Evolutionary conservation across 441 rosid genomes (phyloP), one percentile per base, ranked within the genome.

Genomic region (Pelargonium myrrhifolium): DNA sequence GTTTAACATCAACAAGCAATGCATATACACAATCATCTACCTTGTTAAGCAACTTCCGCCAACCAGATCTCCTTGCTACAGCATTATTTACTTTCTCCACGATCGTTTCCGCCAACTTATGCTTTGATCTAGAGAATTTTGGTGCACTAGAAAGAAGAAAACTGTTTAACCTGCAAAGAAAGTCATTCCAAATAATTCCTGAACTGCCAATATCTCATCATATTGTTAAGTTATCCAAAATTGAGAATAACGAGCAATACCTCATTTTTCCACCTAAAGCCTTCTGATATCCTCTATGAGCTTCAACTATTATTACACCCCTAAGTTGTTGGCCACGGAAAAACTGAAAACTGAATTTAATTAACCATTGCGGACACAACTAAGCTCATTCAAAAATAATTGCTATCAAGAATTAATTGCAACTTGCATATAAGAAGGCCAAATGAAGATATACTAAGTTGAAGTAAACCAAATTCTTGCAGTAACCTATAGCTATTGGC

Each of bases 71-170:
- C 74, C 83, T 76, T 53, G 75, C 69, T 28, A 60, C 21, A 0
- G 70, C 82, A 75, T 43, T 76, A 15, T 69, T 77, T 40, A 78
- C 78, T 80, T 81, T 81, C 47, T 75, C 82, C 26, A 82, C 64
- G 65, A 83, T n/a, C 71, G 78, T 79, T 20, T 82, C 82, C 0
- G 84, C 69, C 69, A 78, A 76, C 35, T 74, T 82, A 71, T 81
- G 88, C 80, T 88, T 86, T 7, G 89, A 84, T 6, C 95, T 80
- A 66, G 37, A 80, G 71, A 76, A 75, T 3, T 67, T 85, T 28
- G 85, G 79, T 37, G 82, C 61, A 68, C 72, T 80, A 62, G 77
- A 68, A 6, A 78, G 71, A 56, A 86, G 55, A 47, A 75, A 71
- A 78, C 60, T 73, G 78, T 80, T 76, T 68, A 79, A 78, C 89